Percentiles rank a stretch among this genome's conserved stretches.
Evolutionary conservation across 371 early-diverging fungal genomes (phyloP).

Genomic region (Lichtheimia hyalospora): DNA sequence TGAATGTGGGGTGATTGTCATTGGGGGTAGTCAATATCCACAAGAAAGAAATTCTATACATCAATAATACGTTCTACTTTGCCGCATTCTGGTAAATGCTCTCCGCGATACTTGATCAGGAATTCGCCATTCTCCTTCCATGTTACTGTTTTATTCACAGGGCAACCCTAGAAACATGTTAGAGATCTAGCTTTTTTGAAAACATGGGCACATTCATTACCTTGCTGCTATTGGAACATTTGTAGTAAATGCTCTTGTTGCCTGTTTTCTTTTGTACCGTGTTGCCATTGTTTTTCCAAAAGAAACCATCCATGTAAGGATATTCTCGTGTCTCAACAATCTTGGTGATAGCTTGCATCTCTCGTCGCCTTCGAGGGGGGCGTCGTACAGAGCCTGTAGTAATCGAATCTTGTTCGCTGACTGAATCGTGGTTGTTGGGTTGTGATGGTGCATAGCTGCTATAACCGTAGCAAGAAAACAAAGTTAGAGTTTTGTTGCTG

Average conservation of each 20-base stretch:
- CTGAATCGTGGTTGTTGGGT: too few species aligned
- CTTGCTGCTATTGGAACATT: conserved; percentile 49
- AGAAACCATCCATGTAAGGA: conserved; percentile 51
- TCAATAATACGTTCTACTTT: conserved; percentile 36
- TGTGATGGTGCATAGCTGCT: too few species aligned
- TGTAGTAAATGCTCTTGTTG: conserved; percentile 59
- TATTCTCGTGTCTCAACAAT: conserved; percentile 60
- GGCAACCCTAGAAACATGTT: conserved; percentile 22
- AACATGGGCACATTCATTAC: conserved; percentile 6
- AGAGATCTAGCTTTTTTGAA: not conserved
- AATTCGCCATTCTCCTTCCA: conserved; percentile 50
- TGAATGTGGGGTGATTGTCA: too few species aligned
- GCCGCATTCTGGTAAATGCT: conserved; percentile 51
- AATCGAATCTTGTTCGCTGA: too few species aligned
- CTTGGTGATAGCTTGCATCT: conserved; percentile 65
- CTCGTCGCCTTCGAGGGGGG: conserved; percentile 45
- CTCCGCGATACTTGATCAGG: conserved; percentile 55
- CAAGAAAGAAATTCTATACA: conserved; percentile 6
- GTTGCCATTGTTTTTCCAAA: conserved; percentile 67
- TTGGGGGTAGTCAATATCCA: too few species aligned
- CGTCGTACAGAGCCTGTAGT: not conserved
- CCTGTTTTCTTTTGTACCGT: conserved; percentile 61
- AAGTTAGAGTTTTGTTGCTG: too few species aligned
- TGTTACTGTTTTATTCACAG: conserved; percentile 58
- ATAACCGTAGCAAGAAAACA: too few species aligned